Conservation (phyloP, 2,329 filamentous ascomycete genomes). For the Cordyceps militaris region DNA sequence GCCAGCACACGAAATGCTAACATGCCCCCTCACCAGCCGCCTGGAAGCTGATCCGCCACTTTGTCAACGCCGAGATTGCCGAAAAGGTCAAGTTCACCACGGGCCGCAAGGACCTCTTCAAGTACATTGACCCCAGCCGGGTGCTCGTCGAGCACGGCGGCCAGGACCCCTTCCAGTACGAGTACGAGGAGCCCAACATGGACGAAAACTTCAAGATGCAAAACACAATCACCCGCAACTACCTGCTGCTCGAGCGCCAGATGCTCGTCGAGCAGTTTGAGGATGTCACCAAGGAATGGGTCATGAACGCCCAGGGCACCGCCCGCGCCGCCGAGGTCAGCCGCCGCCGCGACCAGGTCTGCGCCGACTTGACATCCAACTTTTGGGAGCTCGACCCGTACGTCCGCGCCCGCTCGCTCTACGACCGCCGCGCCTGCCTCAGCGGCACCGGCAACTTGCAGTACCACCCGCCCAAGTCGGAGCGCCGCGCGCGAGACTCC, state of each 20-base stretch:
- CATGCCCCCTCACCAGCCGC: conserved; percentile 46
- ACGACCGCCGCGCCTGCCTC: conserved; percentile 69
- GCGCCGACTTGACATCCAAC: conserved; percentile 54
- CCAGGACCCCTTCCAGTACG: conserved; percentile 69
- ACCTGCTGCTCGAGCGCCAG: conserved; percentile 53
- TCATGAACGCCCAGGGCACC: conserved; percentile 33
- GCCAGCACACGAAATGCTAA: conserved; percentile 14
- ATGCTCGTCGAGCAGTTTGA: conserved; percentile 62
- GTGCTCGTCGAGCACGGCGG: conserved; percentile 75
- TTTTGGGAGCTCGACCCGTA: conserved; percentile 87
- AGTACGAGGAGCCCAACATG: conserved; percentile 63
- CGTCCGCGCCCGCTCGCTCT: conserved; percentile 64
- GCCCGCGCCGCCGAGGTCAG: conserved; percentile 38
- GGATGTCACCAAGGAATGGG: conserved; percentile 64
- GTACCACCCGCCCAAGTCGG: conserved; percentile 47
- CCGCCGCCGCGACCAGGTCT: conserved; percentile 49
- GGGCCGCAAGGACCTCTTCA: conserved; percentile 63
- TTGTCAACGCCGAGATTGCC: conserved; percentile 86
- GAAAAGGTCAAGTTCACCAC: conserved; percentile 83
- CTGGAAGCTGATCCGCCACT: conserved; percentile 83
- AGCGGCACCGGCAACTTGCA: conserved; percentile 56
- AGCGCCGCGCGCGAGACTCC: not conserved
- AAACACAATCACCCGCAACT: conserved; percentile 50
- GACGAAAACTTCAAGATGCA: conserved; percentile 68
- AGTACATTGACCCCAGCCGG: conserved; percentile 58